phyloP scores from a whole-genome alignment of 2,329 filamentous ascomycete genomes.

The Karstenula rhodostoma region DNA sequence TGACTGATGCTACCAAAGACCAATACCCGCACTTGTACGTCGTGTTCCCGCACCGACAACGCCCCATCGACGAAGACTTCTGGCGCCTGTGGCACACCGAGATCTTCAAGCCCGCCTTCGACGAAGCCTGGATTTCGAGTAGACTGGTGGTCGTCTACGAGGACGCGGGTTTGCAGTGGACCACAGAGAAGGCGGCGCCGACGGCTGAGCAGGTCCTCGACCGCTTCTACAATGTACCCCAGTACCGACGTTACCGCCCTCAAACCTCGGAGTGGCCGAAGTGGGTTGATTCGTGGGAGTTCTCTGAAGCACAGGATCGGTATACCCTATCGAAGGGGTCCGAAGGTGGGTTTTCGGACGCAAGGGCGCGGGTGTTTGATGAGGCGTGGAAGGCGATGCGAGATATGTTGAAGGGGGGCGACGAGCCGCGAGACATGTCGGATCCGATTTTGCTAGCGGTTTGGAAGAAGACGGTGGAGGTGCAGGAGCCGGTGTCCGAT shows the following conservation, averaged over 20 bases:
- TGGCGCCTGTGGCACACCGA: slow-evolving; percentile 30
- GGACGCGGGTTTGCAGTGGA: slow-evolving; percentile 1
- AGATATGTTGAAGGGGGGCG: slow-evolving; percentile 24
- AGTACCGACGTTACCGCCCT: neutral
- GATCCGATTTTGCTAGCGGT: slow-evolving; percentile 24
- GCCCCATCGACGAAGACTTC: slow-evolving; percentile 17
- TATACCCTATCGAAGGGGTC: neutral
- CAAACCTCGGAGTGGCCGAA: slow-evolving; percentile 22
- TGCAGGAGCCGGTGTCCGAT: slow-evolving; percentile 6
- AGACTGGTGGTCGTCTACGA: slow-evolving; percentile 9
- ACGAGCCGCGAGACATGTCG: slow-evolving; percentile 19
- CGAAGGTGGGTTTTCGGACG: slow-evolving; percentile 16
- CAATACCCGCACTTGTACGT: slow-evolving; percentile 23
- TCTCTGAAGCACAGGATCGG: neutral
- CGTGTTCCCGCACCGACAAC: slow-evolving; percentile 26
- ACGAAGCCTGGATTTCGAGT: slow-evolving; percentile 26
- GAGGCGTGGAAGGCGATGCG: slow-evolving; percentile 26
- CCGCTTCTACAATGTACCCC: slow-evolving; percentile 3
- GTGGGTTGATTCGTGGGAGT: slow-evolving; percentile 15
- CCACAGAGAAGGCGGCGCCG: slow-evolving; percentile 14
- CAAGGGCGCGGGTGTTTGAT: slow-evolving; percentile 12
- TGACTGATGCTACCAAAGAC: slow-evolving; percentile 1
- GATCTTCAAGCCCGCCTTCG: slow-evolving; percentile 30
- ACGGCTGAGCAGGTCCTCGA: slow-evolving; percentile 9
- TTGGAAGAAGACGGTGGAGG: slow-evolving; percentile 9